These are phyloP conservation scores for Anastatica hierochuntica DNA, from an alignment of 345 rosid genomes.

Conservation along the genomic window DNA sequence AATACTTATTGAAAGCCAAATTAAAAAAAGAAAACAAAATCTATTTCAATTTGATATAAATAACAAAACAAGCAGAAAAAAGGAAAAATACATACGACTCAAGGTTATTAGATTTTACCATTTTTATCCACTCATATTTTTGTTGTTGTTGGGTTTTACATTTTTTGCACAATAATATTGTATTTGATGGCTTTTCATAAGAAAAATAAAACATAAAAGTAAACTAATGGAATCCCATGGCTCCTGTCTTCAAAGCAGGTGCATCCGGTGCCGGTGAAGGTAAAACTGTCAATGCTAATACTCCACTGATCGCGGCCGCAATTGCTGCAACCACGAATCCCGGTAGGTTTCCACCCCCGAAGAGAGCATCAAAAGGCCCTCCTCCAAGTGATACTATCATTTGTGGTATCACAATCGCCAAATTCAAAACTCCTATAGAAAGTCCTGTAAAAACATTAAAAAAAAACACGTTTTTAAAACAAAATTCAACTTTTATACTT, in stretches of 20 bases:
- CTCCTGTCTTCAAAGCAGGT: conserved; percentile 3
- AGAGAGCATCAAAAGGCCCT: background rate
- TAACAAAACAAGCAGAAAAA: no score
- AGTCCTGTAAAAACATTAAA: conserved; percentile 37
- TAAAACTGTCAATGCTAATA: conserved; percentile 17
- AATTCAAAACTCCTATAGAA: conserved; percentile 71
- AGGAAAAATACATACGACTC: no score
- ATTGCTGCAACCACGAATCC: conserved; percentile 9
- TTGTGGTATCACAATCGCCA: conserved; percentile 74
- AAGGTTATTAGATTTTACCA: no score
- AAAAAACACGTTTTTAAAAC: background rate
- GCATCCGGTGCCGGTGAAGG: conserved; percentile 24
- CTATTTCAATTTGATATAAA: no score
- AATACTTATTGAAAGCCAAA: no score
- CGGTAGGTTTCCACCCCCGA: conserved; percentile 18
- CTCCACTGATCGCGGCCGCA: conserved; percentile 15
- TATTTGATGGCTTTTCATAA: conserved; percentile 3
- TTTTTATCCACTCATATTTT: no score
- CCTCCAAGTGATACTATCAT: conserved; percentile 15
- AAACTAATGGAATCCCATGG: conserved; percentile 21
- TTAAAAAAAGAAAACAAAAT: no score
- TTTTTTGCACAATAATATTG: conserved; percentile 10
- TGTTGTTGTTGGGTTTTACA: no score
- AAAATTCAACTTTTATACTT: no score
- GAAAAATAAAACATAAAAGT: background rate